phyloP scores from a whole-genome alignment of 176 grass and related monocot genomes.

The Thinopyrum elongatum region DNA sequence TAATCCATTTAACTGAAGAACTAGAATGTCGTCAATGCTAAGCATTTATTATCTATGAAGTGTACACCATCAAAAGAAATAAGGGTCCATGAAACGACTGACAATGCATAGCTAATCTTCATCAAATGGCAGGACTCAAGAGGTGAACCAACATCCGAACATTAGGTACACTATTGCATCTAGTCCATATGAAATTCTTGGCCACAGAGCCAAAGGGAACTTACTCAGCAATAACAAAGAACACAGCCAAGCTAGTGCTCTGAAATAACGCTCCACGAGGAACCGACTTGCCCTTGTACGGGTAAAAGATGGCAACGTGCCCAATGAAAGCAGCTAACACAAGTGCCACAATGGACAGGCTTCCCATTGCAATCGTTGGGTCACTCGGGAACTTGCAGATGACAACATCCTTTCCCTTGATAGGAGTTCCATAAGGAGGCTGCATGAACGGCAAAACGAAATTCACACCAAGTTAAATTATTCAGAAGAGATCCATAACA shows the following conservation, averaged over 20 bases:
- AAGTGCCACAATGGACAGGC: constrained; percentile 50
- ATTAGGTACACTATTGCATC: neutral
- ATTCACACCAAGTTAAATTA: neutral
- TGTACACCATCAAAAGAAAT: neutral
- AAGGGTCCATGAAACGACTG: neutral
- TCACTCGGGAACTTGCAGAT: constrained; percentile 80
- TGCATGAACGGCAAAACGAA: constrained; percentile 23
- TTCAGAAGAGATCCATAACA: neutral
- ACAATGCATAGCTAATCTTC: constrained; percentile 1
- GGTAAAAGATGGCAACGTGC: constrained; percentile 53
- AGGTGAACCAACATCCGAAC: neutral
- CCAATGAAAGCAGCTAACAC: constrained; percentile 38
- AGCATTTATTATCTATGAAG: neutral
- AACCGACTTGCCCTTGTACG: constrained; percentile 66
- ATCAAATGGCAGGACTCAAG: neutral
- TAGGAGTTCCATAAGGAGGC: constrained; percentile 65
- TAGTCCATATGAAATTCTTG: neutral
- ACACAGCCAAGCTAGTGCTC: constrained; percentile 58
- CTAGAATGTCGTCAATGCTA: neutral
- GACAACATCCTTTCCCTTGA: constrained; percentile 50
- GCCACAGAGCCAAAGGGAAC: constrained; percentile 12
- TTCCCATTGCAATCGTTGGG: constrained; percentile 57
- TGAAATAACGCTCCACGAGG: constrained; percentile 49
- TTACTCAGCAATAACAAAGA: constrained; percentile 74
- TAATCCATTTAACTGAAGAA: neutral